phyloP scores from a whole-genome alignment of 805 yeast genomes.

The Scheffersomyces stipitis region DNA sequence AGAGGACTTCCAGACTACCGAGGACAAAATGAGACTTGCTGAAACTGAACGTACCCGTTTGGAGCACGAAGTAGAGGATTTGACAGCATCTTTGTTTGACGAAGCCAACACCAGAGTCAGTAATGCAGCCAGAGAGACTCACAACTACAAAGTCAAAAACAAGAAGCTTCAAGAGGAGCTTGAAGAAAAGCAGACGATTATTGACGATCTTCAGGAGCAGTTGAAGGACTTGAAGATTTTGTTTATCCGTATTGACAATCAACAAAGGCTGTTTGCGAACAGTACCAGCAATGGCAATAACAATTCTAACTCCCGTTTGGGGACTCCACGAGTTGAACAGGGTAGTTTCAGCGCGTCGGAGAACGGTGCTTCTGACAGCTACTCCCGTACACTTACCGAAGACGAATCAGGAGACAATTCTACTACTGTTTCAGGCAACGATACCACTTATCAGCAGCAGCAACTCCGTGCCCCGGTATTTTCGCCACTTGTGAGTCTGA shows the following conservation, averaged over 20 bases:
- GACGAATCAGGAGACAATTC: constrained; percentile 4
- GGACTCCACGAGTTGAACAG: background rate
- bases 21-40: constrained; percentile 43
- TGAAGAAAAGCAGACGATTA: constrained; percentile 66
- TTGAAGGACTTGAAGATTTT: constrained; percentile 62
- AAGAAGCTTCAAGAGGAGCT: constrained; percentile 51
- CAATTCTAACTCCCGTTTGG: background rate
- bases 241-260: constrained; percentile 54
- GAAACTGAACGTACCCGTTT: constrained; percentile 60
- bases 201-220: constrained; percentile 67
- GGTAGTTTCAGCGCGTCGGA: background rate
- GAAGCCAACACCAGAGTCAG: constrained; percentile 87
- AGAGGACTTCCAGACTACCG: constrained; percentile 20
- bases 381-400: background rate
- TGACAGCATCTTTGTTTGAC: constrained; percentile 72
- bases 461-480: constrained; percentile 25
- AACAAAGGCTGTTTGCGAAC: constrained; percentile 16
- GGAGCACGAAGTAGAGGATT: constrained; percentile 75
- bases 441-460: constrained; percentile 8
- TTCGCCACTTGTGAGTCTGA: constrained; percentile 34
- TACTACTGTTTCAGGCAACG: constrained; percentile 1
- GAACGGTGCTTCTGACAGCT: constrained; percentile 13
- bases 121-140: constrained; percentile 68
- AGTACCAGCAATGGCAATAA: constrained; percentile 4
- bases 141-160: constrained; percentile 59